Evolutionary conservation across 768 basidiomycete species (phyloP).

Genomic region (Erythrobasidium yunnanense): DNA sequence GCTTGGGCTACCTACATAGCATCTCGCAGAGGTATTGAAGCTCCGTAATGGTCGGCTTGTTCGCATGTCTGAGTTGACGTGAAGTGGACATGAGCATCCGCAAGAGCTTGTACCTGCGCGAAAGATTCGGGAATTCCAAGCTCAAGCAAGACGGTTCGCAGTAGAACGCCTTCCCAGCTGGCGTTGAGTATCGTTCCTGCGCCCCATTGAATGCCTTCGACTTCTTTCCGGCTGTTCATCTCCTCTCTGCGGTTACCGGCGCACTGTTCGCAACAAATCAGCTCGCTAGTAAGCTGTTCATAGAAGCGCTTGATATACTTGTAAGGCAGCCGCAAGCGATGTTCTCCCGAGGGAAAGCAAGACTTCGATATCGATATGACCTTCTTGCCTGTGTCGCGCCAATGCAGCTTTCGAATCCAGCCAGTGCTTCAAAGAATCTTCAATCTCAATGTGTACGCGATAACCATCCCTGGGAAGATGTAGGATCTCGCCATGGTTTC

Average conservation of each 20-base stretch:
- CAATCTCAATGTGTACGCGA: background rate
- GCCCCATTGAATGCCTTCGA: constrained; percentile 7
- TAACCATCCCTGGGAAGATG: background rate
- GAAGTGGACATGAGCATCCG: constrained; percentile 14
- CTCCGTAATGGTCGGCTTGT: constrained; percentile 1
- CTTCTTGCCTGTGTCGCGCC: background rate
- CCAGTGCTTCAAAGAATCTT: background rate
- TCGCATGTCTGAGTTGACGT: background rate
- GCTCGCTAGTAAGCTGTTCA: background rate
- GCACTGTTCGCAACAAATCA: background rate
- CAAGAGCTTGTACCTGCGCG: background rate
- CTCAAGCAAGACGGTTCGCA: background rate
- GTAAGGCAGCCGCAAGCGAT: background rate
- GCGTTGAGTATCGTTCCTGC: constrained; percentile 9
- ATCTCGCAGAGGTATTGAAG: constrained; percentile 7
- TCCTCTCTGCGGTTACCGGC: constrained; percentile 13
- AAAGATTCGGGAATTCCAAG: background rate
- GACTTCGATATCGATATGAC: background rate
- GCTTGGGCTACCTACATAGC: background rate
- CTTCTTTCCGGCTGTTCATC: background rate
- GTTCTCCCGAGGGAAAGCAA: background rate
- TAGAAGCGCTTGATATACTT: background rate
- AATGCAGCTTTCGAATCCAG: background rate
- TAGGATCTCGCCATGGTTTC: constrained; percentile 16
- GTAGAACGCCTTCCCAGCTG: background rate